A percentile compares a stretch with the other conserved stretches of the same genome.
phyloP scores from a whole-genome alignment of 768 basidiomycete genomes.

The Lactarius akahatsu region DNA sequence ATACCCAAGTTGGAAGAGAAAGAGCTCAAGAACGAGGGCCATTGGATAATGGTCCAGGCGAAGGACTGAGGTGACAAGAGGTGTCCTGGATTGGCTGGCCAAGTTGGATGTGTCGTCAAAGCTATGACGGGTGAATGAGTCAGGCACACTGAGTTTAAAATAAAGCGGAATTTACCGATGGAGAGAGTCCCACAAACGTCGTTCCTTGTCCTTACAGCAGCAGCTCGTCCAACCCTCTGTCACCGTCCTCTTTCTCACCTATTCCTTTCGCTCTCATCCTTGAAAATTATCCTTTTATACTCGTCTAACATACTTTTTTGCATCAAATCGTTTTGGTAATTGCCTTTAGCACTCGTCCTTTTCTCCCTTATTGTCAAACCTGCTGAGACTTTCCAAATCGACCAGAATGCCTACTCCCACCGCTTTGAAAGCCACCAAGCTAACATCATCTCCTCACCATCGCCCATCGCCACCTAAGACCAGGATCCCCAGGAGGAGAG shows the following conservation, averaged over 20 bases:
- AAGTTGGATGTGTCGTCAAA: not conserved
- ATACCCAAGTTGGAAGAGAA: not conserved
- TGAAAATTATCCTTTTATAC: not conserved
- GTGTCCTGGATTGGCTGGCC: constrained; percentile 17
- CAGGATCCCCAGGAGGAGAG: constrained; percentile 56
- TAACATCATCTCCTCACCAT: constrained; percentile 8
- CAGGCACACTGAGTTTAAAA: constrained; percentile 20
- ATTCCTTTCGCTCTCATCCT: not conserved
- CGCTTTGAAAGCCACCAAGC: constrained; percentile 15
- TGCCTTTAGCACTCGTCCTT: not conserved
- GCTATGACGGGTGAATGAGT: not conserved
- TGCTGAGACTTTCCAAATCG: not conserved
- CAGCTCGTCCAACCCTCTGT: constrained; percentile 16
- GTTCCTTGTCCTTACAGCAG: not conserved
- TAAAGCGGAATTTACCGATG: constrained; percentile 5
- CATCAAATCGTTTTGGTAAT: constrained; percentile 3
- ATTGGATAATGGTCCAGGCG: constrained; percentile 21
- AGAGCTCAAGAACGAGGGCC: constrained; percentile 3
- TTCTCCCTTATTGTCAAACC: not conserved
- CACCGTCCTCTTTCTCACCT: not conserved
- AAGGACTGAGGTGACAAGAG: constrained; percentile 12
- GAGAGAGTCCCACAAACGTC: not conserved
- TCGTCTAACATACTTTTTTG: not conserved
- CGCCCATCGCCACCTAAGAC: constrained; percentile 37
- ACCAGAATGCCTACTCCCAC: constrained; percentile 30